Base-by-base conservation (phyloP, 768 basidiomycete genomes). In the Pulveroboletus frians region DNA sequence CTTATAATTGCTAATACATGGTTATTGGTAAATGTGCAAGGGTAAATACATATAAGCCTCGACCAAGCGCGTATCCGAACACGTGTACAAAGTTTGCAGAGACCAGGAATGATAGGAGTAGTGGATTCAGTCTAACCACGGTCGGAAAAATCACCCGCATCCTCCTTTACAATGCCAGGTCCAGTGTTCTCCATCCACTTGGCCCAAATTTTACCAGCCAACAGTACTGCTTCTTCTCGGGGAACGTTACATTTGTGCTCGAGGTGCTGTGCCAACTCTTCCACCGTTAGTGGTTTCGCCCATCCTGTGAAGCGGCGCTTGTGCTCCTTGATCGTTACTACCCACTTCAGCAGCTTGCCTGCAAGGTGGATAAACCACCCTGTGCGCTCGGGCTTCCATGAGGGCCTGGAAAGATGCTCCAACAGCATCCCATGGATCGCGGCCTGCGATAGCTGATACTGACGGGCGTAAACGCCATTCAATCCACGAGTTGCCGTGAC, bases 401-500 rank as follows among this genome's bases (percentile, higher is more conserved):
- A 63, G 2, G 18, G 3, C 38, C 20, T 7, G 26, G 58, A 52
- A 39, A 57, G 43, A 30, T 65, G 55, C 9, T 39, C 23, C 27
- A 56, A 47, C 9, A 62, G 58, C 59, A 61, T 52, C 1, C 5
- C 21, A 31, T 23, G 63, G 29, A 70, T 53, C 29, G 56, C 60
- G 38, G 9, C 26, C 46, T 52, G 68, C 21, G 72, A 74, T 36
- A 59, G 50, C 8, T 60, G 47, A 41, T 73, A 73, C 41, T 67
- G 63, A 1, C 39, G 31, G 8, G 55, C 53, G 23, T 69, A 62
- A 18, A 50, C 56, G 38, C 52, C 32, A 0, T 58, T 42, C 18
- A 50, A 40, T 6, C 71, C 63, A 15, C 49, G 50, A 17, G 49
- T 70, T 5, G 69, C 65, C 0, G 71, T 72, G 49, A 75, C 60